Percentiles rank a stretch among this genome's conserved stretches.
Conservation (phyloP, 148 eudicot species). For the Camellia granthamiana region DNA sequence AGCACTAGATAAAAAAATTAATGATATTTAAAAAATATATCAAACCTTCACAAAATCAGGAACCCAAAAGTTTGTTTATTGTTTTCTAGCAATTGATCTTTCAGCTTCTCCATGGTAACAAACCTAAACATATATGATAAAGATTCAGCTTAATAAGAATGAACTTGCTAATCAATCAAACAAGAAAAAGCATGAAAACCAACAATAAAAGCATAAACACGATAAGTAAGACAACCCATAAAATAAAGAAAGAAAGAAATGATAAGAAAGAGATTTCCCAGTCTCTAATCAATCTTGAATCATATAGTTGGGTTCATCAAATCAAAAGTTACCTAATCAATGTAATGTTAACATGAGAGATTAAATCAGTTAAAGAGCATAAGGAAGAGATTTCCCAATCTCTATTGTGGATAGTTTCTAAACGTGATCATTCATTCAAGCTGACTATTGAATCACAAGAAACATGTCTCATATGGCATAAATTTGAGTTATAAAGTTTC, state of each 20-base stretch:
- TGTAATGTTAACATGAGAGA: neutral
- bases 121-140: no score
- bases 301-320: no score
- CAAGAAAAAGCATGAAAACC: neutral
- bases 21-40: neutral
- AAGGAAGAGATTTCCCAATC: no score
- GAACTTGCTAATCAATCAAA: neutral
- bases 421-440: neutral
- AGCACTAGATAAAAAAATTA: neutral
- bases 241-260: neutral
- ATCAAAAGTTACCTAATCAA: neutral
- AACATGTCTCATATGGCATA: neutral
- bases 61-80: conserved; percentile 66
- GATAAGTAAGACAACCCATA: neutral
- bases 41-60: conserved; percentile 95
- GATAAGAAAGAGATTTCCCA: no score
- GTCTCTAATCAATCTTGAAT: no score
- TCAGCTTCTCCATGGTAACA: no score
- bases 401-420: no score
- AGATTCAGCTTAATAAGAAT: no score
- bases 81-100: no score
- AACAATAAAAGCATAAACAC: neutral
- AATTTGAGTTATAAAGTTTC: neutral
- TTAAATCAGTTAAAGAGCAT: neutral
- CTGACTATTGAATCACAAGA: neutral